phyloP scores from a whole-genome alignment of 2,329 filamentous ascomycete species.

The Fusarium sp. region DNA sequence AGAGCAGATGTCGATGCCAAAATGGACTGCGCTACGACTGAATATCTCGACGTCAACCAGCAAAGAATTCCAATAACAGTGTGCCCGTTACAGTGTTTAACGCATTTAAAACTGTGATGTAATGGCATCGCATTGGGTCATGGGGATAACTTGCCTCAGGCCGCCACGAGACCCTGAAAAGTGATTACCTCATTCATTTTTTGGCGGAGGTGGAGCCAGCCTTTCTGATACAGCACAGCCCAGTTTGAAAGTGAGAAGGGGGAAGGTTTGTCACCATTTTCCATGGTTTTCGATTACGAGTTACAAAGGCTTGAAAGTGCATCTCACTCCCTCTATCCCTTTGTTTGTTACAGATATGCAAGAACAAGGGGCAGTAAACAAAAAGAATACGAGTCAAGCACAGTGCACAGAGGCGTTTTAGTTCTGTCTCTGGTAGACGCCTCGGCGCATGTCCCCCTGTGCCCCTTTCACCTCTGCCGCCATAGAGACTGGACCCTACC shows the following conservation, averaged over 20 bases:
- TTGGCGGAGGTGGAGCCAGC: constrained; percentile 31
- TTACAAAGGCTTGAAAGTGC: neutral
- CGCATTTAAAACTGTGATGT: constrained; percentile 4
- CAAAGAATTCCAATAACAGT: constrained; percentile 41
- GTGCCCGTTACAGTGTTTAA: constrained; percentile 1
- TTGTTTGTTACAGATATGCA: neutral
- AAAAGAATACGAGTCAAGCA: neutral
- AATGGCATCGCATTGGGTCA: constrained; percentile 34
- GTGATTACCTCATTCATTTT: constrained; percentile 27
- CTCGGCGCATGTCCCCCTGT: constrained; percentile 1
- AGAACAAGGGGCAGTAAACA: constrained; percentile 7
- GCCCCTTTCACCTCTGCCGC: neutral
- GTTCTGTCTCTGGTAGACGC: neutral
- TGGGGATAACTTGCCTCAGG: constrained; percentile 27
- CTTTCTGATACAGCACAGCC: constrained; percentile 33
- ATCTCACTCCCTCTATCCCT: neutral
- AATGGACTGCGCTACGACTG: constrained; percentile 1
- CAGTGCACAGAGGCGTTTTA: constrained; percentile 21
- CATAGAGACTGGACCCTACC: constrained; percentile 1
- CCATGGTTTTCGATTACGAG: constrained; percentile 5
- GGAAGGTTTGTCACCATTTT: constrained; percentile 16
- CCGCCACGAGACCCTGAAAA: constrained; percentile 31
- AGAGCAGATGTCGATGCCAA: constrained; percentile 11
- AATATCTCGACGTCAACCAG: constrained; percentile 42
- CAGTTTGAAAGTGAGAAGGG: constrained; percentile 11